A percentile compares a stretch with the other conserved stretches of the same genome.
Evolutionary conservation across 192 early-diverging fungal genomes (phyloP).

Genomic region (Coemansia sp.): DNA sequence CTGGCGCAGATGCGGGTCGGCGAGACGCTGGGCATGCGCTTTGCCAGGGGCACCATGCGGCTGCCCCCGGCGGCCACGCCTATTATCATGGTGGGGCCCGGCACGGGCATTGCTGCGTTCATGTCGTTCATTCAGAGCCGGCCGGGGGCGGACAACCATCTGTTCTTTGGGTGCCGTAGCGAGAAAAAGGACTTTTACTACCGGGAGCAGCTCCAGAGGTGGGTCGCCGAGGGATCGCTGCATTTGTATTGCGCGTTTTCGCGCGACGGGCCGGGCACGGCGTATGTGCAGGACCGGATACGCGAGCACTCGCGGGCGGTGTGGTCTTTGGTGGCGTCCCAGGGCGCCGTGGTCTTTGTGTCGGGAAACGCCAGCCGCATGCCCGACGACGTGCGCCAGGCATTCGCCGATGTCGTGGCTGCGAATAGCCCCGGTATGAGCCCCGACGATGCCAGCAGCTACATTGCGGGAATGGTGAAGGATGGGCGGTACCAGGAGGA

Average conservation of each 20-base stretch:
- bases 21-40: conserved; percentile 44
- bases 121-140: conserved; percentile 73
- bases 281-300: conserved; percentile 47
- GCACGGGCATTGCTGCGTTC: conserved; percentile 94
- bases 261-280: conserved; percentile 65
- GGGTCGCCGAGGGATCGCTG: conserved; percentile 57
- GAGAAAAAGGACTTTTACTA: conserved; percentile 75
- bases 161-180: conserved; percentile 88
- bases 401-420: conserved; percentile 27
- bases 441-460: not conserved
- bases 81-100: conserved; percentile 80
- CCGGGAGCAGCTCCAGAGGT: conserved; percentile 62
- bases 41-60: conserved; percentile 68
- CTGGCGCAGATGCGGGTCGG: conserved; percentile 46
- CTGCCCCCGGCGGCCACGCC: conserved; percentile 62
- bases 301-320: conserved; percentile 12
- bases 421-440: not conserved
- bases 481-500: conserved; percentile 80
- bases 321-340: conserved; percentile 55
- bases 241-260: conserved; percentile 81
- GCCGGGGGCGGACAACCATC: conserved; percentile 56
- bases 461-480: conserved; percentile 53
- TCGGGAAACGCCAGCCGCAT: conserved; percentile 64
- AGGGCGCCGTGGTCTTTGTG: conserved; percentile 65
- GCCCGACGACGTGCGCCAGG: conserved; percentile 44